These are phyloP conservation scores for Cryphonectria japonica DNA, from an alignment of 2,329 filamentous ascomycete species.

Conservation along the genomic window DNA sequence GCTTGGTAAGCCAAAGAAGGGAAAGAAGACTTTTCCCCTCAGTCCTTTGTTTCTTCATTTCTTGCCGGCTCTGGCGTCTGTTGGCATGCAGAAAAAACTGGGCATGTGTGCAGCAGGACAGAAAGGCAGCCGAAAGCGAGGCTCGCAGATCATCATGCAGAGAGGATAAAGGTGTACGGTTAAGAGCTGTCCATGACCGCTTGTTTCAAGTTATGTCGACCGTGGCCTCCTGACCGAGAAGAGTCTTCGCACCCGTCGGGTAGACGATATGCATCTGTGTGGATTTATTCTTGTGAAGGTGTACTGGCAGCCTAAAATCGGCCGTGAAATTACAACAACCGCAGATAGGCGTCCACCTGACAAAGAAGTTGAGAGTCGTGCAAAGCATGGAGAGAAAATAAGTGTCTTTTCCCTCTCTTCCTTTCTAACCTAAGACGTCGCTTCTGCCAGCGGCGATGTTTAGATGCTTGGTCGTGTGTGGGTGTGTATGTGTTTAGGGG, in stretches of 20 bases:
- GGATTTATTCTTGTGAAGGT: not conserved
- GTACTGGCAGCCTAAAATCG: not conserved
- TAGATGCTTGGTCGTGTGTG: too few species aligned
- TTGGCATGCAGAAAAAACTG: not conserved
- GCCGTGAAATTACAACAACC: not conserved
- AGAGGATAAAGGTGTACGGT: not conserved
- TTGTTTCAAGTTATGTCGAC: not conserved
- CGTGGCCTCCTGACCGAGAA: not conserved
- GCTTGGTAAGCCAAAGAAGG: not conserved
- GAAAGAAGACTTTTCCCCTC: not conserved
- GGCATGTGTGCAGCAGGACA: not conserved
- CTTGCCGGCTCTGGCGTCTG: slow-evolving; percentile 1
- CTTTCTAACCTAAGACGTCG: not conserved
- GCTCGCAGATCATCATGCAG: not conserved
- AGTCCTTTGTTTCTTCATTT: too few species aligned
- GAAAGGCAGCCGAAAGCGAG: not conserved
- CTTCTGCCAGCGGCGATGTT: not conserved
- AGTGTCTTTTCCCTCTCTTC: not conserved
- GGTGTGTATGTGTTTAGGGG: too few species aligned
- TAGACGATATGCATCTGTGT: not conserved
- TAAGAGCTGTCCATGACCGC: not conserved
- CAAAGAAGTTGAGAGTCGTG: not conserved
- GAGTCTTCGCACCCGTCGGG: not conserved
- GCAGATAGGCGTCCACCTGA: not conserved
- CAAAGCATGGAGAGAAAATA: not conserved